phyloP scores from a whole-genome alignment of 1,284 basidiomycete genomes.

The Abortiporus biennis region DNA sequence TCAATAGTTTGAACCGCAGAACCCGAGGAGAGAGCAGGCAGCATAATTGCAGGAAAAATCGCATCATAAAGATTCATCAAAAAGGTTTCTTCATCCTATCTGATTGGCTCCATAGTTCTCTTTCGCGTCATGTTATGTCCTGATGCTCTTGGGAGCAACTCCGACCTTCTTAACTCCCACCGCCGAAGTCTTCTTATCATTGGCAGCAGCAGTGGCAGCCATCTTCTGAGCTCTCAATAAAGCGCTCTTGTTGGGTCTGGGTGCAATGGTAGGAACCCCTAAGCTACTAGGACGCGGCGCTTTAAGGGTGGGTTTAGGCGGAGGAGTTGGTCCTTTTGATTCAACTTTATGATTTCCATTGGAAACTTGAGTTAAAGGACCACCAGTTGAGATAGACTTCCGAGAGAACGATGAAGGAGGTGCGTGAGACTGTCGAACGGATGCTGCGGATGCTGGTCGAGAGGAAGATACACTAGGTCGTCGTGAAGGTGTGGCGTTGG shows the following conservation, averaged over 20 bases:
- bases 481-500: slow-evolving; percentile 16
- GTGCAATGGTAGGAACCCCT: slow-evolving; percentile 51
- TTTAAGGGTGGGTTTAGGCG: slow-evolving; percentile 15
- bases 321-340: slow-evolving; percentile 1
- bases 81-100: too few relatives aligned
- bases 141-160: not conserved
- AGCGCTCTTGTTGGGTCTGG: slow-evolving; percentile 69
- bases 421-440: slow-evolving; percentile 3
- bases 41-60: too few relatives aligned
- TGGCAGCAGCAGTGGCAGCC: slow-evolving; percentile 22
- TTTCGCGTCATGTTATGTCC: too few relatives aligned
- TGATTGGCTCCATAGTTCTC: too few relatives aligned
- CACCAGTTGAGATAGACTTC: not conserved
- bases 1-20: too few relatives aligned
- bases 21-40: too few relatives aligned
- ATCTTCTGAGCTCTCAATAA: slow-evolving; percentile 65
- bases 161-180: slow-evolving; percentile 1
- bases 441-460: not conserved
- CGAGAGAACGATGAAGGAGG: not conserved
- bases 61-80: too few relatives aligned
- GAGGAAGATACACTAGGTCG: slow-evolving; percentile 20
- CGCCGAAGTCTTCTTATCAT: slow-evolving; percentile 3
- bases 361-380: not conserved
- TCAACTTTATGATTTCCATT: not conserved
- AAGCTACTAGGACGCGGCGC: slow-evolving; percentile 49